Conservation (phyloP, 139 green algal genomes). For the Chlorella sp. region DNA sequence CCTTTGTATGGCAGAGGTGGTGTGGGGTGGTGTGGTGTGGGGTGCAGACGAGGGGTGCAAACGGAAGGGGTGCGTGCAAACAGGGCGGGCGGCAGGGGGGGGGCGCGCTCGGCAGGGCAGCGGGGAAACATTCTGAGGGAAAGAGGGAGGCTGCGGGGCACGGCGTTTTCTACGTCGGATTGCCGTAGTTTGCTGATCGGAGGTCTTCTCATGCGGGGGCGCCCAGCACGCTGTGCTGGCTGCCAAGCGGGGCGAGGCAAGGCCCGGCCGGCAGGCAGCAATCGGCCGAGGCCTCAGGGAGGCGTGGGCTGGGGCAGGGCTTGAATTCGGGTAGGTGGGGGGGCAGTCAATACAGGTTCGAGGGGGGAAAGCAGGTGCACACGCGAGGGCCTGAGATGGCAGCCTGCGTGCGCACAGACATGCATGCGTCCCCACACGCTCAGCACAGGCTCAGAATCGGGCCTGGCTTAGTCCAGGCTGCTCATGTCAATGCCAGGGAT, state of each 20-base stretch:
- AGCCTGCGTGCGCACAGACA: too few relatives aligned
- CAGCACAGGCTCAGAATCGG: neutral
- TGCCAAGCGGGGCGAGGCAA: neutral
- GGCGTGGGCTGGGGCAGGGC: neutral
- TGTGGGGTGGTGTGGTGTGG: too few relatives aligned
- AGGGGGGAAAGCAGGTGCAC: neutral
- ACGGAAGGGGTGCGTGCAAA: neutral
- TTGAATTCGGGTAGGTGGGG: neutral
- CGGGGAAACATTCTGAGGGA: slow-evolving; percentile 1
- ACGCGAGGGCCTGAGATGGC: too few relatives aligned
- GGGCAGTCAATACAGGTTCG: neutral
- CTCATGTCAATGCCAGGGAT: slow-evolving; percentile 68
- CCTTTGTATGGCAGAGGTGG: too few relatives aligned
- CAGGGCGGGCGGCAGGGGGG: neutral
- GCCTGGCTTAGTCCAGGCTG: slow-evolving; percentile 33
- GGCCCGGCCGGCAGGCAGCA: neutral
- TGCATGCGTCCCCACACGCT: neutral
- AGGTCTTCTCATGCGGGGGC: slow-evolving; percentile 8
- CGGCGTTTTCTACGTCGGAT: neutral
- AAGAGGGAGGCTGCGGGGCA: neutral
- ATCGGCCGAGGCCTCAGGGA: neutral
- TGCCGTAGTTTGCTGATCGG: neutral
- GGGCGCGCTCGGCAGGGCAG: neutral
- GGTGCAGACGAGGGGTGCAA: too few relatives aligned
- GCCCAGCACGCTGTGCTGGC: neutral